phyloP scores from a whole-genome alignment of 208 protist genomes.

The Trypanosoma conorhini region DNA sequence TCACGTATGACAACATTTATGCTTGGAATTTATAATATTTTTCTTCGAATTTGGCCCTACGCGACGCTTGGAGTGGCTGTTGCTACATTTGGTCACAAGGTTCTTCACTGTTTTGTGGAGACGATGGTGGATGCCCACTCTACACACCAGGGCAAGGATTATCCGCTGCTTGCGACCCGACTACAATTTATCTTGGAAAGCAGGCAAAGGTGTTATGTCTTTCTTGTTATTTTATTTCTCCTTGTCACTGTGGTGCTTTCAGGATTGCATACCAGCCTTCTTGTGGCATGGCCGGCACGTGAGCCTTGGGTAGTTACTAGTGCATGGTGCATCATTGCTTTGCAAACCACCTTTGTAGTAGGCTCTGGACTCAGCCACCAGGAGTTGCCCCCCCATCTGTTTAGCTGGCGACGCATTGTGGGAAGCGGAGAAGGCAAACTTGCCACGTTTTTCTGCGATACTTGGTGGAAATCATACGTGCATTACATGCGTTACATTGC shows the following conservation, averaged over 20 bases:
- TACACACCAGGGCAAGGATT: conserved; percentile 64
- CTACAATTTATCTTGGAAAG: conserved; percentile 63
- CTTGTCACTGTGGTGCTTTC: conserved; percentile 32
- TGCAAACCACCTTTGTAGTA: conserved; percentile 40
- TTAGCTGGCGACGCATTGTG: conserved; percentile 9
- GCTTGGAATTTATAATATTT: conserved; percentile 56
- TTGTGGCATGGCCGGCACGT: conserved; percentile 43
- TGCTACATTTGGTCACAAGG: conserved; percentile 73
- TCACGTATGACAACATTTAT: conserved; percentile 56
- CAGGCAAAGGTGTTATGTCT: conserved; percentile 37
- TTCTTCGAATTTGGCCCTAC: conserved; percentile 62
- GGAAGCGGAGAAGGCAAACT: conserved; percentile 27
- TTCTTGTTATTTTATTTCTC: conserved; percentile 38
- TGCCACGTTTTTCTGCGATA: conserved; percentile 58
- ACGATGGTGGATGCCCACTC: conserved; percentile 79
- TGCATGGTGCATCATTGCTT: conserved; percentile 31
- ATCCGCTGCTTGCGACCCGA: conserved; percentile 61
- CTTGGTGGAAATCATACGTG: conserved; percentile 79
- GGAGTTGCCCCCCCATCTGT: neutral
- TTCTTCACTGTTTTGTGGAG: conserved; percentile 68
- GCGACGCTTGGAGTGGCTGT: conserved; percentile 54
- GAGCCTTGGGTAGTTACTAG: conserved; percentile 35
- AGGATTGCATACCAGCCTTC: conserved; percentile 49
- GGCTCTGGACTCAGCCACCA: conserved; percentile 33
- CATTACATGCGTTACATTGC: conserved; percentile 76